Conservation (phyloP, 139 green algal species). For the Picochlorum sp. region DNA sequence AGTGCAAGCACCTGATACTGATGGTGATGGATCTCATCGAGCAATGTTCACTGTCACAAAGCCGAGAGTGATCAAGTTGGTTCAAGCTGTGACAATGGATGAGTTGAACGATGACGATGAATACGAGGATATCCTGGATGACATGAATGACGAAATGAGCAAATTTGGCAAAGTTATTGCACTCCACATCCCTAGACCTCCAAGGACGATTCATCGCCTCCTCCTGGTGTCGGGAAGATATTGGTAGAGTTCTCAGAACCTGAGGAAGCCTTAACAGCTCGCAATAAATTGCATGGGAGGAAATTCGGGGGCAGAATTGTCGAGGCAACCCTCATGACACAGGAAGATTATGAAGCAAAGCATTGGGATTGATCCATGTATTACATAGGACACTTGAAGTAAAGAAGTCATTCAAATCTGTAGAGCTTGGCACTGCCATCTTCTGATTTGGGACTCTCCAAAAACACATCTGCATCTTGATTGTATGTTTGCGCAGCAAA, state of each 20-base stretch:
- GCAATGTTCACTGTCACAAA: slow-evolving; percentile 13
- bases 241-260: slow-evolving; percentile 73
- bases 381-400: not conserved
- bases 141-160: slow-evolving; percentile 67
- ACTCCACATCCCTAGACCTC: slow-evolving; percentile 59
- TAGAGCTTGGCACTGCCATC: not conserved
- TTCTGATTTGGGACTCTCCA: slow-evolving; percentile 10
- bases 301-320: slow-evolving; percentile 76
- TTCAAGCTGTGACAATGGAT: slow-evolving; percentile 55
- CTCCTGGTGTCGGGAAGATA: slow-evolving; percentile 64
- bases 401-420: slow-evolving; percentile 3
- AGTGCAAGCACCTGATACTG: not conserved
- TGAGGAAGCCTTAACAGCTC: slow-evolving; percentile 43
- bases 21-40: slow-evolving; percentile 1
- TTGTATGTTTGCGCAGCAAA: slow-evolving; percentile 15
- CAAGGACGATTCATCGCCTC: slow-evolving; percentile 16
- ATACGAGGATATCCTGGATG: slow-evolving; percentile 88
- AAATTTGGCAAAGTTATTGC: slow-evolving; percentile 32
- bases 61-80: slow-evolving; percentile 20
- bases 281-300: slow-evolving; percentile 73
- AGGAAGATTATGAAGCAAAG: slow-evolving; percentile 44
- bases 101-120: slow-evolving; percentile 83
- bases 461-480: slow-evolving; percentile 12
- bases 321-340: slow-evolving; percentile 56
- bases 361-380: slow-evolving; percentile 23